Base-by-base conservation (phyloP, 2,329 filamentous ascomycete species). In the Amauroascus niger region DNA sequence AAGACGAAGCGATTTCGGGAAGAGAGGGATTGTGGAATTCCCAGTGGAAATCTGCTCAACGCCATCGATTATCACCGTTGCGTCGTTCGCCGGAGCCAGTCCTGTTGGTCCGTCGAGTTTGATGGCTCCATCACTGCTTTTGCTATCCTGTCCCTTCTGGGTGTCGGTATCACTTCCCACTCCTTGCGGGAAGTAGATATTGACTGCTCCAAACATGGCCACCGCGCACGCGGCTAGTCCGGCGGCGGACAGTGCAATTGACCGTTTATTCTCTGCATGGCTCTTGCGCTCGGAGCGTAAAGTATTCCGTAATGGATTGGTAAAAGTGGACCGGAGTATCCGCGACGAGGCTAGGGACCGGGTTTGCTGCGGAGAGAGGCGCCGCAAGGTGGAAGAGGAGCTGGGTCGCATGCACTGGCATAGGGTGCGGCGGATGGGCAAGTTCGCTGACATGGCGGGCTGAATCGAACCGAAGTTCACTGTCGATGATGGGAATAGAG, bases 1-100 rank as follows among this genome's bases (percentile, higher is more conserved):
- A 1, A 95, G 70, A 14, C 77, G 74, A 53, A 95, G 79, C 2
- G 78, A 82, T 53, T 83, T 79, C 1, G 90, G 90, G 66, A 95
- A 94, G 51, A 79, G 77, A 1, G 87, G 84, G 2, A 95, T 80
- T n/a, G 82, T 84, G 60, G 77, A 83, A 60, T 90, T 89, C 13
- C 88, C 88, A 0, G 89, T 95, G 14, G 85, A 79, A 0, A 95
- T 83, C 41, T 93, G 75, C 65, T 93, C 86, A 44, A 79, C 76
- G 40, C 84, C 84, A 13, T 86, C 76, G 60, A 72, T 76, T 64
- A 72, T 64, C 3, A 65, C 64, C 20, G 69, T 67, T 8, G 69
- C 57, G 0, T 67, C 67, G 14, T 49, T 47, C 0, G 66, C 61
- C 14, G 63, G 62, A 16, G 60, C 58, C 55, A 73, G 68, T 0